Conservation (phyloP, 2,329 filamentous ascomycete genomes). For the Teratosphaeria pseudoeucalypti region DNA sequence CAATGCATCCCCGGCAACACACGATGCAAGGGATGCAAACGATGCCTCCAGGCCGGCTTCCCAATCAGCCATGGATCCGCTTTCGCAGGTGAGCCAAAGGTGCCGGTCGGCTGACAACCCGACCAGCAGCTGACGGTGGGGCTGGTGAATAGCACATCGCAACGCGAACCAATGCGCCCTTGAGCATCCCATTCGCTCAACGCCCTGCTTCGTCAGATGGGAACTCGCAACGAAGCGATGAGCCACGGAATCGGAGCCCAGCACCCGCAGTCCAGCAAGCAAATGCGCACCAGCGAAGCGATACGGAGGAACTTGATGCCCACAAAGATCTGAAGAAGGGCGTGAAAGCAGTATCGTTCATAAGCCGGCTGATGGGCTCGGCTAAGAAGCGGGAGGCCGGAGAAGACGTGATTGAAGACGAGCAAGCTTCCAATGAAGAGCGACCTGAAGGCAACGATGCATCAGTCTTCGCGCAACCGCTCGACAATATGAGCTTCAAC, state of each 20-base stretch:
- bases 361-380: conserved; percentile 71
- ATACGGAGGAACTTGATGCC: conserved; percentile 4
- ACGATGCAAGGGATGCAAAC: conserved; percentile 7
- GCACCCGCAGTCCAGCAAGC: conserved; percentile 4
- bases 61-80: conserved; percentile 49
- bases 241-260: conserved; percentile 1
- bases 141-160: conserved; percentile 40
- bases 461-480: conserved; percentile 66
- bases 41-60: conserved; percentile 19
- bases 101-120: conserved; percentile 5
- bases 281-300: background rate
- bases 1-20: conserved; percentile 6
- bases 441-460: conserved; percentile 73
- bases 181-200: conserved; percentile 41
- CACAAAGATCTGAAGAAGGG: conserved; percentile 49
- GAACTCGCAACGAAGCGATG: background rate
- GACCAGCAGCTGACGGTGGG: background rate
- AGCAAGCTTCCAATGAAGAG: conserved; percentile 55
- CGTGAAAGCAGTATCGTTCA: conserved; percentile 81
- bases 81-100: conserved; percentile 50
- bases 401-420: conserved; percentile 35
- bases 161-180: conserved; percentile 55
- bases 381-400: conserved; percentile 55
- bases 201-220: conserved; percentile 29
- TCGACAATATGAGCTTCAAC: conserved; percentile 64